phyloP scores from a whole-genome alignment of 73 alveolate species.

The Paraurostyla sp. region DNA sequence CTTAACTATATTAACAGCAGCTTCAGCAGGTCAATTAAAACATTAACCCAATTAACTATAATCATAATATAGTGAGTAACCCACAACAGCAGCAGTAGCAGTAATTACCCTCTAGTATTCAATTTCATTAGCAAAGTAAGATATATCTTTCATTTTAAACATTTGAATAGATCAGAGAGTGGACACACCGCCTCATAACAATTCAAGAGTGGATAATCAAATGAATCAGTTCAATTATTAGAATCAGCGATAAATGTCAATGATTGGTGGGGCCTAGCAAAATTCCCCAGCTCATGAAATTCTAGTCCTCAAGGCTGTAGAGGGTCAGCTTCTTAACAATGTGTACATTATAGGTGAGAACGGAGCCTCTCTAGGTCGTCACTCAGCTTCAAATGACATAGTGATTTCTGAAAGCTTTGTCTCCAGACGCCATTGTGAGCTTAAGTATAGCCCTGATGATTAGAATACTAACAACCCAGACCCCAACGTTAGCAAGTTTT shows the following conservation, averaged over 20 bases:
- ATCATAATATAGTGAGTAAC: no score
- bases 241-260: conserved; percentile 8
- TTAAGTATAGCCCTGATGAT: conserved; percentile 49
- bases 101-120: neutral
- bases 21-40: no score
- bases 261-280: conserved; percentile 54
- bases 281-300: conserved; percentile 72
- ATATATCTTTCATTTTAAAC: neutral
- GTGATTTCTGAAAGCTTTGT: conserved; percentile 86
- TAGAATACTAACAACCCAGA: neutral
- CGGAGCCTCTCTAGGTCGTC: conserved; percentile 91
- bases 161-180: conserved; percentile 19
- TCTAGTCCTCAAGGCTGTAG: conserved; percentile 86
- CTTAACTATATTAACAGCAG: no score
- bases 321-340: conserved; percentile 81
- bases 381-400: conserved; percentile 86
- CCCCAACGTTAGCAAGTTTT: conserved; percentile 56
- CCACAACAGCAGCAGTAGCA: neutral
- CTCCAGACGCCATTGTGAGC: conserved; percentile 88
- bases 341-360: conserved; percentile 82
- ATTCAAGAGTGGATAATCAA: conserved; percentile 49
- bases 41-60: no score
- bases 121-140: neutral
- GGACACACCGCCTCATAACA: conserved; percentile 59
- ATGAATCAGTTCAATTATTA: conserved; percentile 29